phyloP scores from a whole-genome alignment of 805 yeast species.

The Schwanniomyces polymorphus region DNA sequence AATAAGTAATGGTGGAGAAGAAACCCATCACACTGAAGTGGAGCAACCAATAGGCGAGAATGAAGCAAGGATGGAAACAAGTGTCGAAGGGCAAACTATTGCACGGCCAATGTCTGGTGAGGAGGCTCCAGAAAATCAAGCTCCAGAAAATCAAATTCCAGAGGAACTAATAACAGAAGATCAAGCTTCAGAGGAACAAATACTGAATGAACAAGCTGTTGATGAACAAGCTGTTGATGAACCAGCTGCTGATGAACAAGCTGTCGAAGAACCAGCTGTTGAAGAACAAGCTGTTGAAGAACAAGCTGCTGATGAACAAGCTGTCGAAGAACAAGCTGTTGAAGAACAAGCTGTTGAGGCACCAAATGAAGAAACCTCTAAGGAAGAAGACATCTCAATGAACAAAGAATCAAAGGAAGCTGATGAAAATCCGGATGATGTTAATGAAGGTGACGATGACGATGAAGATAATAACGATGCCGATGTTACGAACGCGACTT shows the following conservation, averaged over 20 bases:
- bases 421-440: not conserved
- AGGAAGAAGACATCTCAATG: not conserved
- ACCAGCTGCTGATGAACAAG: not conserved
- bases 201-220: not conserved
- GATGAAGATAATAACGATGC: conserved; percentile 5
- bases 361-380: not conserved
- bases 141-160: too few species aligned
- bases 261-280: not conserved
- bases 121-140: too few species aligned
- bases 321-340: not conserved
- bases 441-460: conserved; percentile 2
- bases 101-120: too few species aligned
- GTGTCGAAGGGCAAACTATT: too few species aligned
- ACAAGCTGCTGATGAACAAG: not conserved
- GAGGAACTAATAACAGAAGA: too few species aligned
- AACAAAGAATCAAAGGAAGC: conserved; percentile 4
- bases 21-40: not conserved
- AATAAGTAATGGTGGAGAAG: not conserved
- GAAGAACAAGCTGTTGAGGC: not conserved
- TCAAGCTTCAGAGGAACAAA: not conserved
- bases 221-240: conserved; percentile 1
- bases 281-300: conserved; percentile 1
- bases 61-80: too few species aligned
- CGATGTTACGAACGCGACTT: not conserved
- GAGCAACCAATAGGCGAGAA: not conserved